These are phyloP conservation scores for Diaporthe sp. DNA, from an alignment of 2,329 filamentous ascomycete genomes.

Conservation along the genomic window DNA sequence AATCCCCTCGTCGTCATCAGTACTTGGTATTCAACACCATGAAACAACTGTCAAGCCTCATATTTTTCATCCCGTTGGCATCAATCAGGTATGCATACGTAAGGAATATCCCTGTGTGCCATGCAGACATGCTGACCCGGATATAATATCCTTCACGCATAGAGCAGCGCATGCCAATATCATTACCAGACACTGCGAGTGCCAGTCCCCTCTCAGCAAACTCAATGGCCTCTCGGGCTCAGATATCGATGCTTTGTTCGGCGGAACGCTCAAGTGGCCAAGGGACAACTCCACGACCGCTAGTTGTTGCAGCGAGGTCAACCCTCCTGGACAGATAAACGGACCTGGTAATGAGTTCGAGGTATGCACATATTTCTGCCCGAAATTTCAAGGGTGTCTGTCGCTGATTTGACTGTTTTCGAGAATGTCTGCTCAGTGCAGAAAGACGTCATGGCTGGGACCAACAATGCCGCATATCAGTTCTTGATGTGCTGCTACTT, in stretches of 20 bases:
- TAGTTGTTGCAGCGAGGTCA: not conserved
- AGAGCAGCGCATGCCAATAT: not conserved
- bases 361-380: not conserved
- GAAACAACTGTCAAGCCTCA: rapidly evolving
- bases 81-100: not conserved
- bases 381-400: rapidly evolving
- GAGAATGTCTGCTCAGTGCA: not conserved
- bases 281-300: not conserved
- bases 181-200: not conserved
- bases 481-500: slow-evolving; percentile 18
- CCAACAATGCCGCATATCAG: not conserved
- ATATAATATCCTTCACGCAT: not conserved
- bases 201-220: not conserved
- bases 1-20: not conserved
- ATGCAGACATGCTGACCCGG: not conserved
- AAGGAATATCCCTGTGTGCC: not conserved
- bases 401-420: not conserved
- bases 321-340: not conserved
- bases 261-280: not conserved
- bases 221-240: not conserved
- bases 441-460: not conserved
- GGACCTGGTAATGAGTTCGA: not conserved
- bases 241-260: not conserved
- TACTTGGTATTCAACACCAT: not conserved
- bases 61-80: not conserved